Percentiles rank a stretch among this genome's conserved stretches.
Evolutionary conservation across 73 alveolate genomes (phyloP).

Genomic region (Durusdinium trenchii): DNA sequence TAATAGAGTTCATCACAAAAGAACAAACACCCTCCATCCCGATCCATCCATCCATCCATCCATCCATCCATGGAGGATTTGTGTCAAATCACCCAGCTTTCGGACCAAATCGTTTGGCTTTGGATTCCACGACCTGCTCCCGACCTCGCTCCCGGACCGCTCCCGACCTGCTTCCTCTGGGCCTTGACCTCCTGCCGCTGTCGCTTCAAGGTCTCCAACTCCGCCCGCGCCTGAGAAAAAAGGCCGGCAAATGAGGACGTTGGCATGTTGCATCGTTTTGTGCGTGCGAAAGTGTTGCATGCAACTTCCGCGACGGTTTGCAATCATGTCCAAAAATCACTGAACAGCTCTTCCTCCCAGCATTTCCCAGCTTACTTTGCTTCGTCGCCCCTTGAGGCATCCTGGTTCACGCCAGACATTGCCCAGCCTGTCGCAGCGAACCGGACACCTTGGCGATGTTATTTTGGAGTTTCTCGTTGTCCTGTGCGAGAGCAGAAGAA

Average conservation of each 20-base stretch:
- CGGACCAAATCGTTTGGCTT: too few relatives aligned
- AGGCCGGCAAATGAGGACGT: background rate
- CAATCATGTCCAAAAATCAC: background rate
- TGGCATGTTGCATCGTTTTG: too few relatives aligned
- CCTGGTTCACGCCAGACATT: background rate
- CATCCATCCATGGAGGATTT: too few relatives aligned
- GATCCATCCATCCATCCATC: too few relatives aligned
- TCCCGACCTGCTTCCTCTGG: constrained; percentile 50
- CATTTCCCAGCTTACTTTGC: background rate
- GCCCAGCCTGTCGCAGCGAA: constrained; percentile 56
- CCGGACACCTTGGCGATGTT: constrained; percentile 72
- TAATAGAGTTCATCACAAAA: too few relatives aligned
- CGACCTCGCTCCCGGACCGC: too few relatives aligned
- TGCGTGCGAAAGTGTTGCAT: too few relatives aligned
- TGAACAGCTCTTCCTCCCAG: background rate
- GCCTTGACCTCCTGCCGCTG: constrained; percentile 69
- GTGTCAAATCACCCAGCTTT: too few relatives aligned
- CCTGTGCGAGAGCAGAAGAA: too few relatives aligned
- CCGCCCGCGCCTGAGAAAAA: constrained; percentile 13
- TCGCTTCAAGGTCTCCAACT: constrained; percentile 54
- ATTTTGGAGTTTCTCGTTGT: constrained; percentile 60
- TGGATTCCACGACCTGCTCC: too few relatives aligned
- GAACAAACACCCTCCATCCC: too few relatives aligned
- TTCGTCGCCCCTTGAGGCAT: background rate
- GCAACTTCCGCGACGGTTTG: too few relatives aligned